Conservation (phyloP, 345 rosid genomes). For the Murraya koenigii region DNA sequence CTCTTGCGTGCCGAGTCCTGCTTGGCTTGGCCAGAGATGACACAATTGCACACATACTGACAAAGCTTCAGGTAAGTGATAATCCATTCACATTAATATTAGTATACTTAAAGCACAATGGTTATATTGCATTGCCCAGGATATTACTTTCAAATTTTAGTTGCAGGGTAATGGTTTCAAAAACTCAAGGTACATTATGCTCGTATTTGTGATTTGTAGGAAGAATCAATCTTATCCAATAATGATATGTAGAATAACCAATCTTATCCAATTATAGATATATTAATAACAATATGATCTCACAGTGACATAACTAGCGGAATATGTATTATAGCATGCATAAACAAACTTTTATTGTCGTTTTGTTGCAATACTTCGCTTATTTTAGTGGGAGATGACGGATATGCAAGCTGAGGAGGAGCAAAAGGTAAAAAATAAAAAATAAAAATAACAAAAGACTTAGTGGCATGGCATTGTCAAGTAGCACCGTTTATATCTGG, state of each 20-base stretch:
- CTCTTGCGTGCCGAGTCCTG: constrained; percentile 88
- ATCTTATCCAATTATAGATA: not conserved
- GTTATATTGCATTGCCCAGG: not conserved
- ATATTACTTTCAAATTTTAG: not conserved
- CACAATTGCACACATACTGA: constrained; percentile 94
- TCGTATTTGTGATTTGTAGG: not conserved
- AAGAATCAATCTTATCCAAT: not conserved
- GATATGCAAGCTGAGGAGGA: not conserved
- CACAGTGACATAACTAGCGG: too few species aligned
- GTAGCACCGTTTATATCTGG: too few species aligned
- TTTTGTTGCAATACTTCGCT: not conserved
- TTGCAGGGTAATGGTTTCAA: not conserved
- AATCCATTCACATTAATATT: not conserved
- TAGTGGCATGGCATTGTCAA: too few species aligned
- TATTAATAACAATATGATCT: not conserved
- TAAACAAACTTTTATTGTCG: not conserved
- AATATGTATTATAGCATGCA: not conserved
- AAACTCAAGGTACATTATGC: not conserved
- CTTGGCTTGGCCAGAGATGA: constrained; percentile 99
- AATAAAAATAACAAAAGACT: too few species aligned
- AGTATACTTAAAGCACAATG: not conserved
- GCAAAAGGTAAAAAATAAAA: too few species aligned
- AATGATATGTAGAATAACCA: not conserved
- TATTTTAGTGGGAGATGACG: not conserved
- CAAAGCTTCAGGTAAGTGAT: constrained; percentile 83